phyloP scores from a whole-genome alignment of 495 filamentous ascomycete species.

The Neurospora tetraspora region DNA sequence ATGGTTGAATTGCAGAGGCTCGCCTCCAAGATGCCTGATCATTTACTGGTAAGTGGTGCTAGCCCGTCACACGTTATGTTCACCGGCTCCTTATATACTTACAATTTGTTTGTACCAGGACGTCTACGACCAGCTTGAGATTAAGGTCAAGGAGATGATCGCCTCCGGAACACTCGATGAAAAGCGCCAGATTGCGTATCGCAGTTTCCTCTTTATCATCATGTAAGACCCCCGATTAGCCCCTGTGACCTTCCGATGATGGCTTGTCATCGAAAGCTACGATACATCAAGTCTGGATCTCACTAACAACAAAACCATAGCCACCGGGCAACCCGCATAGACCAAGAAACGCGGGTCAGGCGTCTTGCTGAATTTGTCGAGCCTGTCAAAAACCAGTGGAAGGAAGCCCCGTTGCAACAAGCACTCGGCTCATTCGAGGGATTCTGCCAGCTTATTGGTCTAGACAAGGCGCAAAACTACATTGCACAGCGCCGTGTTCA shows the following conservation, averaged over 20 bases:
- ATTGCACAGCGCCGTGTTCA: slow-evolving; percentile 62
- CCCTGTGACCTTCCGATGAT: not conserved
- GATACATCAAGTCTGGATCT: not conserved
- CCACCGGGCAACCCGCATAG: slow-evolving; percentile 71
- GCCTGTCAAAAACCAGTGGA: slow-evolving; percentile 74
- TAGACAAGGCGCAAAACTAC: slow-evolving; percentile 73
- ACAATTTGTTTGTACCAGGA: slow-evolving; percentile 26
- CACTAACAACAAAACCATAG: slow-evolving; percentile 26
- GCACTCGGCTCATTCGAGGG: slow-evolving; percentile 64
- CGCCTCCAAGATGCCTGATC: slow-evolving; percentile 81
- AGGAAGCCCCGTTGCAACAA: slow-evolving; percentile 53
- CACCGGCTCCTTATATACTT: not conserved
- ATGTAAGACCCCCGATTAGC: slow-evolving; percentile 43
- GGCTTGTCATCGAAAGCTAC: not conserved
- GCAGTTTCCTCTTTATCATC: slow-evolving; percentile 84
- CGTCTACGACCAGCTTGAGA: slow-evolving; percentile 79
- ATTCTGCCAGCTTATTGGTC: slow-evolving; percentile 70
- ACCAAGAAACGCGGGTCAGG: slow-evolving; percentile 49
- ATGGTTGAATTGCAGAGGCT: slow-evolving; percentile 81
- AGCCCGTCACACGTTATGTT: not conserved
- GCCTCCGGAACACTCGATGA: slow-evolving; percentile 63
- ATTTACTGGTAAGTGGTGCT: slow-evolving; percentile 52
- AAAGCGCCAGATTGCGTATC: slow-evolving; percentile 53
- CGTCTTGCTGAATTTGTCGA: slow-evolving; percentile 65
- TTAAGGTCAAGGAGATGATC: slow-evolving; percentile 73